Base-by-base conservation (phyloP, 2,329 filamentous ascomycete genomes). In the Fusarium pseudonygamai region DNA sequence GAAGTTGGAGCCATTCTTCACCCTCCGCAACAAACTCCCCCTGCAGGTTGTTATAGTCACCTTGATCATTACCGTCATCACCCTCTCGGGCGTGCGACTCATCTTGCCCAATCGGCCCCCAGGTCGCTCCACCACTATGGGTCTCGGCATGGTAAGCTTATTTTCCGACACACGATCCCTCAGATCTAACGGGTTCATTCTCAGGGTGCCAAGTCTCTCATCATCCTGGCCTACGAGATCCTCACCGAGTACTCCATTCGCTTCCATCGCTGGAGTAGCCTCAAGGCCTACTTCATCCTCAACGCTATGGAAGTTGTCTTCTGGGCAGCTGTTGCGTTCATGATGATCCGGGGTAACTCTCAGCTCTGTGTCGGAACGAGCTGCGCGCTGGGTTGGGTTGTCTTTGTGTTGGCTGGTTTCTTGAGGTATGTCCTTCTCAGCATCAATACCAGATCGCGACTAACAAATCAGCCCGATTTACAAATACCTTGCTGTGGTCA, bases 91-190 rank as follows among this genome's bases (percentile, higher is more conserved):
- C 18, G 71, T 65, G 7, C 72, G 72, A n/a, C 53, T 74, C 40
- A 16, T 64, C 9, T 34, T 74, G 39, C 69, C 69, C 22, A 62
- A 65, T 39, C 39, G 60, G 18, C 67, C 71, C 16, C 57, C 40
- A 10, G 72, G 72, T 58, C 71, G 71, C 20, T 68, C 67, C 36
- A 56, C 67, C 36, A 69, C 73, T 4, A 75, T 76, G 52, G 69
- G 68, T 15, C 62, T 75, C 18, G 72, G 64, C 52, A 75, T 75
- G 72, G 72, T 75, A 43, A 47, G 58, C 42, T 16, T 28, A 32
- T 30, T 42, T 79, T 34, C 5, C 6, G 4, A 6, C 9, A 7
- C 16, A 3, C 8, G 20, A 28, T 12, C 18, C 13, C n/a, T 47
- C 7, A 52, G 47, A 53, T 63, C 60, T 63, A 20, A 63, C 24